A percentile compares a stretch with the other conserved stretches of the same genome.
phyloP scores from a whole-genome alignment of 2,329 filamentous ascomycete species.

The Alternaria gaisen region DNA sequence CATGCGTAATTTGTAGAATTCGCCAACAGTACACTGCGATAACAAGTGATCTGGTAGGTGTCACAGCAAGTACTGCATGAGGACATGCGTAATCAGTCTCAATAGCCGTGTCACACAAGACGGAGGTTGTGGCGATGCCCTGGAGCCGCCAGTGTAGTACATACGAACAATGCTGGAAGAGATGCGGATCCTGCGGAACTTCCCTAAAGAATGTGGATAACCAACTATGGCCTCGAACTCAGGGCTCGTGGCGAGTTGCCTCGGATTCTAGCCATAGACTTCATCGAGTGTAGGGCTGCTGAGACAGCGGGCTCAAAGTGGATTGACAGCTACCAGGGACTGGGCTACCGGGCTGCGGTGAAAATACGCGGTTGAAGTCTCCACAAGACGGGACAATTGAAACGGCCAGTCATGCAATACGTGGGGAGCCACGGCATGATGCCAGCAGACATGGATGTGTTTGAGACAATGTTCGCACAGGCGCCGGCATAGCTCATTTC shows the following conservation, averaged over 20 bases:
- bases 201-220: background rate
- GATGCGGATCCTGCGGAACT: too few relatives aligned
- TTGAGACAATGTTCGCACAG: constrained; percentile 2
- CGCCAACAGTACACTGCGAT: background rate
- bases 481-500: background rate
- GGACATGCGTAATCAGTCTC: constrained; percentile 4
- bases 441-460: constrained; percentile 4
- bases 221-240: background rate
- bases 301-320: constrained; percentile 12
- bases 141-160: constrained; percentile 20
- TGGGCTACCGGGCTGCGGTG: constrained; percentile 13
- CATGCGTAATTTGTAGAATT: constrained; percentile 6
- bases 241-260: constrained; percentile 5
- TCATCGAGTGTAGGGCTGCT: constrained; percentile 2
- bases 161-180: constrained; percentile 1
- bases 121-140: constrained; percentile 18
- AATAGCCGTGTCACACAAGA: constrained; percentile 7
- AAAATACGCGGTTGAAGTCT: constrained; percentile 5
- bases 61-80: constrained; percentile 11
- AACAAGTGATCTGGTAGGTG: constrained; percentile 16
- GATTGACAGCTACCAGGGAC: constrained; percentile 18
- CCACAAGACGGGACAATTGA: constrained; percentile 3
- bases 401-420: constrained; percentile 8
- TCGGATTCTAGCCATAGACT: background rate
- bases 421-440: constrained; percentile 13